phyloP scores from a whole-genome alignment of 352 stramenopile species.

The Aphanomyces euteiches region DNA sequence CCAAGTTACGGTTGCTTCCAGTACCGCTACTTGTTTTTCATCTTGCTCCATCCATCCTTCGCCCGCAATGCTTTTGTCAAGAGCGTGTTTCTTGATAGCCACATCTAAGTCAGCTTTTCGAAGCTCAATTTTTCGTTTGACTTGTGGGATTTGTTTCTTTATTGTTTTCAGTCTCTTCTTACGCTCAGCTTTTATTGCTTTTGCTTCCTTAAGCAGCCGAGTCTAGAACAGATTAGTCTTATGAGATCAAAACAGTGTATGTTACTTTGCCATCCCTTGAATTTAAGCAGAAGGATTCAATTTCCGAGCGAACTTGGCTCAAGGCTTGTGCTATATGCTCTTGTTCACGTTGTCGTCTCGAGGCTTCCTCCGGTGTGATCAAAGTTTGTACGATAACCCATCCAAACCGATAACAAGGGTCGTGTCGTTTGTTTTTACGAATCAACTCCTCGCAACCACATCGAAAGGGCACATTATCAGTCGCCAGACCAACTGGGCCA shows the following conservation, averaged over 20 bases:
- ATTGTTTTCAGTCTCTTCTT: constrained; percentile 62
- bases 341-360: constrained; percentile 48
- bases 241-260: neutral
- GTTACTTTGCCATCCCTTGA: constrained; percentile 27
- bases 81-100: constrained; percentile 12
- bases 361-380: constrained; percentile 55
- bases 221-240: neutral
- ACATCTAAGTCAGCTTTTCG: constrained; percentile 18
- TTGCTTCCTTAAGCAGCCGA: constrained; percentile 25
- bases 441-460: constrained; percentile 67
- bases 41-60: constrained; percentile 21
- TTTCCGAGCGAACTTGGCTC: constrained; percentile 49
- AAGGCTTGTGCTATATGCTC: constrained; percentile 44
- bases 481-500: constrained; percentile 52
- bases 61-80: constrained; percentile 21
- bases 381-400: constrained; percentile 64
- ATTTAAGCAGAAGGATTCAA: constrained; percentile 55
- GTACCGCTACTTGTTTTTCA: constrained; percentile 19
- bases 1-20: too few species aligned
- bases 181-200: constrained; percentile 21
- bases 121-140: constrained; percentile 37
- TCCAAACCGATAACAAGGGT: constrained; percentile 51
- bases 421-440: constrained; percentile 63
- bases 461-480: constrained; percentile 63
- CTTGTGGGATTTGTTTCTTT: constrained; percentile 47